Evolutionary conservation across 75 land plant species (phyloP).

Genomic region (Cupressus sempervirens): DNA sequence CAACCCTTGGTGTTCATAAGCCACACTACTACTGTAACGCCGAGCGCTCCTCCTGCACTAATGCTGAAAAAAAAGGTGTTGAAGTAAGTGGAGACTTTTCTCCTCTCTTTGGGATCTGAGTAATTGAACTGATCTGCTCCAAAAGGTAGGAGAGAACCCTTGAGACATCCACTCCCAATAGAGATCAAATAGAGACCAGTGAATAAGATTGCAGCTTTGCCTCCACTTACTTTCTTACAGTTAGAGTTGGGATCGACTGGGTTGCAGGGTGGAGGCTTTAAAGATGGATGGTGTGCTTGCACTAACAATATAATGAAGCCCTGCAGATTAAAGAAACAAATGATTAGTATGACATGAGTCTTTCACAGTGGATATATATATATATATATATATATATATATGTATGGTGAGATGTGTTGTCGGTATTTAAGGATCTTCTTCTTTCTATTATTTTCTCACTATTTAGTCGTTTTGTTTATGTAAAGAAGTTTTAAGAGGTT

Average conservation of each 20-base stretch:
- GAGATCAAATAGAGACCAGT: conserved; percentile 8
- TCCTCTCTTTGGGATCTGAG: conserved; percentile 44
- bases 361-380: too few species aligned
- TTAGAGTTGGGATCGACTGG: neutral
- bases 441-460: too few species aligned
- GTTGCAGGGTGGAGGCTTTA: conserved; percentile 25
- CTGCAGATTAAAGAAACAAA: too few species aligned
- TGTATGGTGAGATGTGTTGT: too few species aligned
- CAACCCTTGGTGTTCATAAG: conserved; percentile 74
- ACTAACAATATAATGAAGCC: too few species aligned
- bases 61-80: conserved; percentile 82
- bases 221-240: too few species aligned
- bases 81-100: conserved; percentile 74
- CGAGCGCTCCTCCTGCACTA: conserved; percentile 58
- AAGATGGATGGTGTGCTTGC: conserved; percentile 13
- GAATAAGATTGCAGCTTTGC: too few species aligned
- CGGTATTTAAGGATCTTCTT: too few species aligned
- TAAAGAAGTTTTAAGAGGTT: too few species aligned
- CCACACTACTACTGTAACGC: conserved; percentile 75
- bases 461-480: too few species aligned
- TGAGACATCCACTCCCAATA: conserved; percentile 14
- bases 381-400: too few species aligned
- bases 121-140: conserved; percentile 91
- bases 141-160: conserved; percentile 67
- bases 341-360: too few species aligned